Percentiles rank a stretch among this genome's conserved stretches.
phyloP scores from a whole-genome alignment of 768 basidiomycete species.

The Pholiota conissans region DNA sequence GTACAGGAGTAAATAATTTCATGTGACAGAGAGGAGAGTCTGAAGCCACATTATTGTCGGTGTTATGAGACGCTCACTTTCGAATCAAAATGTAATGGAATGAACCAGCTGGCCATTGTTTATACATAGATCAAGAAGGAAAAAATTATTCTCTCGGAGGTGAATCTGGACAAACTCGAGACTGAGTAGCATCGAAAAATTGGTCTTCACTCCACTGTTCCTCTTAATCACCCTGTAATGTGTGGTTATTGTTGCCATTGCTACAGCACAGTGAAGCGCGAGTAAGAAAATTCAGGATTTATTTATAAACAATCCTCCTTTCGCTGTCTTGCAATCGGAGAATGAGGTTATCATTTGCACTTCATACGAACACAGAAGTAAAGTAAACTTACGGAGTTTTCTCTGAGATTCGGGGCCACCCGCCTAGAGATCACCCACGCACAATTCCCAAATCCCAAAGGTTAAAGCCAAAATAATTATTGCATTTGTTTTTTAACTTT shows the following conservation, averaged over 20 bases:
- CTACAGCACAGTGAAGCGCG: not conserved
- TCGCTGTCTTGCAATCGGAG: no score
- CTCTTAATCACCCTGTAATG: not conserved
- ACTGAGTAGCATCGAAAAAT: no score
- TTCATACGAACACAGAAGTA: not conserved
- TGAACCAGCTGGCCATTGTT: no score
- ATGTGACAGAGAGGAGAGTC: not conserved
- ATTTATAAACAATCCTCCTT: not conserved
- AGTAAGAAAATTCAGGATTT: not conserved
- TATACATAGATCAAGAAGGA: no score
- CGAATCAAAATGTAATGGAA: no score
- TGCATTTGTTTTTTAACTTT: not conserved
- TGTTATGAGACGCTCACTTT: not conserved
- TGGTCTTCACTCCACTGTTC: not conserved
- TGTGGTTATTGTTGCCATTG: not conserved
- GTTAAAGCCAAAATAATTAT: not conserved
- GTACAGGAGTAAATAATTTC: no score
- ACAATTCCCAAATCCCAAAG: not conserved
- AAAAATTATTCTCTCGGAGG: no score
- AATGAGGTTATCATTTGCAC: no score
- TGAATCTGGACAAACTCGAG: no score
- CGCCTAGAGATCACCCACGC: not conserved
- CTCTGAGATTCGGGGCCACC: not conserved
- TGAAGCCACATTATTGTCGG: not conserved
- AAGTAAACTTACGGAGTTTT: not conserved